These are phyloP conservation scores for Wakefieldia striispora DNA, from an alignment of 768 basidiomycete genomes.

Conservation along the genomic window DNA sequence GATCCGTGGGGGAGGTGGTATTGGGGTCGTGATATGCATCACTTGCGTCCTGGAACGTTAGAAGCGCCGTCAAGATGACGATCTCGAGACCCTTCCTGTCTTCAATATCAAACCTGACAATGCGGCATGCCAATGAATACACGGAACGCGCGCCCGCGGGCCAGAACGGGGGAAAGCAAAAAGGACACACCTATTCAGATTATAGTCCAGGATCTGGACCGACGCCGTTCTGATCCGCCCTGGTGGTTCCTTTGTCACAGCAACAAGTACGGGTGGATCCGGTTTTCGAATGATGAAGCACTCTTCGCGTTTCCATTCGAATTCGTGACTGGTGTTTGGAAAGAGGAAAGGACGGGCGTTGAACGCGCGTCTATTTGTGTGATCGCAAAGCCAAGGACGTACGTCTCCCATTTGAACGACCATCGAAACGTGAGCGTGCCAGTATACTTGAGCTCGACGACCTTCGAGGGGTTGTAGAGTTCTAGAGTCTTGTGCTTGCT, in stretches of 20 bases:
- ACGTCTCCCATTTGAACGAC: slow-evolving; percentile 85
- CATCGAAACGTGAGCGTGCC: slow-evolving; percentile 75
- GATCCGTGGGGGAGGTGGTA: slow-evolving; percentile 9
- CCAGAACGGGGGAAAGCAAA: too few relatives aligned
- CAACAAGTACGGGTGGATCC: slow-evolving; percentile 83
- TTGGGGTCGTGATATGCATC: slow-evolving; percentile 48
- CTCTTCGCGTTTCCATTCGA: slow-evolving; percentile 84
- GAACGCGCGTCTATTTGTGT: slow-evolving; percentile 45
- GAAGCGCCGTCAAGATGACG: slow-evolving; percentile 67
- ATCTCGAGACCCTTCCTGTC: slow-evolving; percentile 88
- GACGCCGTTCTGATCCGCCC: slow-evolving; percentile 62
- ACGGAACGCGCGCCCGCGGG: background rate
- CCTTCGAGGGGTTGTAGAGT: slow-evolving; percentile 66
- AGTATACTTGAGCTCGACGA: slow-evolving; percentile 71
- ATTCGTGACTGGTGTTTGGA: slow-evolving; percentile 56
- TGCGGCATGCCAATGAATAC: too few relatives aligned
- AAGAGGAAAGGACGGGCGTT: background rate
- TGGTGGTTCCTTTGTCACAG: slow-evolving; percentile 72
- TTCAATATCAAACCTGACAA: slow-evolving; percentile 63
- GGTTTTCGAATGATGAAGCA: slow-evolving; percentile 83
- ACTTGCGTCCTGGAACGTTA: slow-evolving; percentile 75
- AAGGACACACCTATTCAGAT: slow-evolving; percentile 60
- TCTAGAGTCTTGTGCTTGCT: slow-evolving; percentile 75
- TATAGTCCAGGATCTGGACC: slow-evolving; percentile 82
- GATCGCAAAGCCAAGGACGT: slow-evolving; percentile 28